These are phyloP conservation scores for Elaeis oleifera DNA, from an alignment of 202 grass and related monocot species.

Conservation along the genomic window DNA sequence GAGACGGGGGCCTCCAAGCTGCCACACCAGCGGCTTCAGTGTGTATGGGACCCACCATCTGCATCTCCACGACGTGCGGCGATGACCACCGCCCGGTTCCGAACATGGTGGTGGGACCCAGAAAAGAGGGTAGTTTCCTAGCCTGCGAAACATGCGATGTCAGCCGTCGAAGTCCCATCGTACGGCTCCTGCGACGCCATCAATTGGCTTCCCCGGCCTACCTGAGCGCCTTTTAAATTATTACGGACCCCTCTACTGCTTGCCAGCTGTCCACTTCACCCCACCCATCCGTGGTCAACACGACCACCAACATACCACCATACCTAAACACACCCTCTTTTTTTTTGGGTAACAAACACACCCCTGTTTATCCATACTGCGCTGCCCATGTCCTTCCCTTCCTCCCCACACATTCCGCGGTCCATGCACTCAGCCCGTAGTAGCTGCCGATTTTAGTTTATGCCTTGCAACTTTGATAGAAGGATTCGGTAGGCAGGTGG, in stretches of 20 bases:
- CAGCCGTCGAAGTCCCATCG: neutral
- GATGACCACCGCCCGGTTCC: neutral
- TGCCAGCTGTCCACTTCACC: neutral
- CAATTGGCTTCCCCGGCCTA: neutral
- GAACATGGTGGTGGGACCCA: neutral
- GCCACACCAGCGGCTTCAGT: no score
- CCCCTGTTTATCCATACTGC: no score
- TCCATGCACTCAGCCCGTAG: no score
- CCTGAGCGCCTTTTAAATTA: neutral
- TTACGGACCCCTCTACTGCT: neutral
- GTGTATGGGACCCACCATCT: no score
- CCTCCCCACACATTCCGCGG: no score
- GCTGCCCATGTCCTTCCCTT: no score
- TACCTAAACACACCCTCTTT: neutral
- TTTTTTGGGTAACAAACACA: no score
- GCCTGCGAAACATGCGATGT: neutral
- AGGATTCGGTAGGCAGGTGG: no score
- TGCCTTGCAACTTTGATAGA: no score
- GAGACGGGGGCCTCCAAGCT: no score
- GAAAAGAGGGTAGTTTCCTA: neutral
- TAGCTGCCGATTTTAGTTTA: no score
- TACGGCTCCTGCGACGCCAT: slow-evolving; percentile 2
- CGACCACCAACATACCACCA: neutral
- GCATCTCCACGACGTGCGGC: neutral
- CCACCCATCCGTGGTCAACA: neutral